These are phyloP conservation scores for Phytophthora boehmeriae DNA, from an alignment of 352 stramenopile genomes.

Conservation along the genomic window DNA sequence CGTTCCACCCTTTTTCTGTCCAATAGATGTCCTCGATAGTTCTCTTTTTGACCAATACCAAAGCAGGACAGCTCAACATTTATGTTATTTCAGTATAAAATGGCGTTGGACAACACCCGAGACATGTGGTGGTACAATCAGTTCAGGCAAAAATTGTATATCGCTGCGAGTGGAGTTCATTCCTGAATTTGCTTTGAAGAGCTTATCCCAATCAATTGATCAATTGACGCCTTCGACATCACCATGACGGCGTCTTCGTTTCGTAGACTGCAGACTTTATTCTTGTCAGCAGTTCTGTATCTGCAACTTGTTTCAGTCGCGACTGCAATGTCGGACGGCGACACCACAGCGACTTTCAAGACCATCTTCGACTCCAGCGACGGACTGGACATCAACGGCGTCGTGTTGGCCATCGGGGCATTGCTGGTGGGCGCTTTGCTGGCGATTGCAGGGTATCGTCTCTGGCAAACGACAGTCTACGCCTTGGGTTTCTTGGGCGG, in stretches of 20 bases:
- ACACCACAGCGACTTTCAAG: conserved; percentile 32
- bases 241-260: not conserved
- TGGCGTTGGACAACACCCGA: conserved; percentile 18
- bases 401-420: conserved; percentile 42
- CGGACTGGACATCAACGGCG: conserved; percentile 40
- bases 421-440: conserved; percentile 56
- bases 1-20: too few species aligned
- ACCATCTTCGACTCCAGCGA: conserved; percentile 44
- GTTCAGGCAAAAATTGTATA: too few species aligned
- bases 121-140: not conserved
- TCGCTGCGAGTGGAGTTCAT: conserved; percentile 6
- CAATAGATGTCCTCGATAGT: too few species aligned
- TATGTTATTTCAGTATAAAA: too few species aligned
- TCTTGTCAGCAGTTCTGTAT: conserved; percentile 10
- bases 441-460: conserved; percentile 51
- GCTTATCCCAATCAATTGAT: conserved; percentile 4
- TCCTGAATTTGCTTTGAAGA: conserved; percentile 26
- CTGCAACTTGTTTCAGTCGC: conserved; percentile 10
- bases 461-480: conserved; percentile 70
- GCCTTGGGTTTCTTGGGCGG: conserved; percentile 63
- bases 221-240: not conserved
- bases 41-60: too few species aligned
- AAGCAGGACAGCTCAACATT: too few species aligned
- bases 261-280: not conserved
- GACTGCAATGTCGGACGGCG: conserved; percentile 11